Percentiles rank a stretch among this genome's conserved stretches.
phyloP scores from a whole-genome alignment of 2,329 filamentous ascomycete genomes.

The Epichloe bromicola region DNA sequence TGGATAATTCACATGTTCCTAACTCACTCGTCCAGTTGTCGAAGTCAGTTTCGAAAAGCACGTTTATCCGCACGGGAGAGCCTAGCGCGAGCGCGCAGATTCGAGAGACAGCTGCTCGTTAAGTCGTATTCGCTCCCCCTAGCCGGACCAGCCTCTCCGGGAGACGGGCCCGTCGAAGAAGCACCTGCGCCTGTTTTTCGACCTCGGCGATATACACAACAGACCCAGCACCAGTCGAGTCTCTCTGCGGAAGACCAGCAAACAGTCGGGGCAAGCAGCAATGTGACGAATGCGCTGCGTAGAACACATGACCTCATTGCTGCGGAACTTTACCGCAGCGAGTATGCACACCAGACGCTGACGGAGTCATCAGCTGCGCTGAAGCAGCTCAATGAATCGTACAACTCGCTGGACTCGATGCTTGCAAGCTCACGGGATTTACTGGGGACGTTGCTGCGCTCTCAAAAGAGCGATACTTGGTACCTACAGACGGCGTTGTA shows the following conservation, averaged over 20 bases:
- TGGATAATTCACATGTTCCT: neutral
- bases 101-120: slow-evolving; percentile 66
- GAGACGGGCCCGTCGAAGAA: slow-evolving; percentile 10
- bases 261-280: slow-evolving; percentile 59
- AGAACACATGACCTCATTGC: slow-evolving; percentile 81
- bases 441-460: slow-evolving; percentile 65
- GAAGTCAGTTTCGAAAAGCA: slow-evolving; percentile 65
- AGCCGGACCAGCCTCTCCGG: slow-evolving; percentile 18
- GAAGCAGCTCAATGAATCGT: slow-evolving; percentile 67
- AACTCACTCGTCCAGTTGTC: slow-evolving; percentile 25
- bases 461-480: slow-evolving; percentile 96
- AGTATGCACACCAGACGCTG: slow-evolving; percentile 82
- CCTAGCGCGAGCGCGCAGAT: slow-evolving; percentile 58
- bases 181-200: slow-evolving; percentile 10
- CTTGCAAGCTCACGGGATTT: slow-evolving; percentile 62
- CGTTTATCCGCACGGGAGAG: slow-evolving; percentile 67
- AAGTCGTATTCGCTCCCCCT: slow-evolving; percentile 42
- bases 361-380: slow-evolving; percentile 73
- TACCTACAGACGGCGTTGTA: slow-evolving; percentile 87
- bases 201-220: slow-evolving; percentile 13
- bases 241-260: slow-evolving; percentile 57
- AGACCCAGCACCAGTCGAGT: slow-evolving; percentile 22
- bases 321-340: slow-evolving; percentile 69
- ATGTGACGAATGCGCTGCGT: slow-evolving; percentile 73
- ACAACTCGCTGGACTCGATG: slow-evolving; percentile 65